Evolutionary conservation across 352 stramenopile genomes (phyloP), one percentile per base, ranked within the genome.

Genomic region (Globisporangium splendens): DNA sequence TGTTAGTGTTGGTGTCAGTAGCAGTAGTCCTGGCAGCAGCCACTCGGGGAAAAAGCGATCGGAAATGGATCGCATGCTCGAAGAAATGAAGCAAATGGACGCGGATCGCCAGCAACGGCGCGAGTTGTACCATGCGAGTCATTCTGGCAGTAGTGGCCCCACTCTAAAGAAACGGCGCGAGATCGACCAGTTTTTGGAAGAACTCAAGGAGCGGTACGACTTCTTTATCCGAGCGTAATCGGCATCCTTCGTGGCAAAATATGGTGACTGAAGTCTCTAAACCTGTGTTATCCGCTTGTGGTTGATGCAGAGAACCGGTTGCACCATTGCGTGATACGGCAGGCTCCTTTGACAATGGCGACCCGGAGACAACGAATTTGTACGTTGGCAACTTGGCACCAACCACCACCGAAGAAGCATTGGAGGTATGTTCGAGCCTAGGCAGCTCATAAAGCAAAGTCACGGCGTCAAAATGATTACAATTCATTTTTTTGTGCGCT

Each of bases 361-460:
- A 95, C 50, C 86, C 85, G 10, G 69, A 77, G 42, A 98, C 91
- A 14, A 98, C 92, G 15, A 98, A 98, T 68, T 73, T 98, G 33
- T 97, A 97, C 66, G 91, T 99, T 4, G 93, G 93, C 6, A 98
- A 98, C 72, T 59, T 98, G 46, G 83, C 89, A 49, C 89, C 94
- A 8, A 93, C 80, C 2, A 80, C 98, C 21, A 98, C 95, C 1
- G 95, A 98, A 70, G 91, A 98, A 73, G 62, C 78, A 24, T 64
- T 98, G 22, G 66, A 89, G 73, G 80, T 84, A n/a, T 44, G 39
- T 44, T 18, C 8, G 3, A n/a, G 3, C 13, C 10, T 3, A 58
- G 53, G n/a, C 43, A 15, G 18, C 14, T 43, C 41, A 18, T 18
- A 0, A 1, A 44, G 39, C 39, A 44, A 18, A 17, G 10, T 17